These are phyloP conservation scores for Saksenaea vasiformis DNA, from an alignment of 371 early-diverging fungal genomes.

Conservation along the genomic window DNA sequence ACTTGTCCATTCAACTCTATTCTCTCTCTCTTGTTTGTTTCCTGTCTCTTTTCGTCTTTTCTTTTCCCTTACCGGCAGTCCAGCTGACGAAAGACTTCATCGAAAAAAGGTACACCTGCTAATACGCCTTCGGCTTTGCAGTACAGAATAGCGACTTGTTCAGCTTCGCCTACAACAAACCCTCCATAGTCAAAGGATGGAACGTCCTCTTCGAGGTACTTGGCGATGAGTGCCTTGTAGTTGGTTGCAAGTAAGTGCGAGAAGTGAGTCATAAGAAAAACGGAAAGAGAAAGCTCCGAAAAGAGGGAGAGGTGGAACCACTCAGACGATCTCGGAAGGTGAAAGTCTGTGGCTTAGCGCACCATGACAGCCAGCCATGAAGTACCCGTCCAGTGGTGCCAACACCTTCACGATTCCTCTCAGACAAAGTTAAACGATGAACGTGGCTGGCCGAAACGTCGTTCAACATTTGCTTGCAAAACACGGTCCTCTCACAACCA, in stretches of 20 bases:
- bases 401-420: too few relatives aligned
- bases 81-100: constrained; percentile 90
- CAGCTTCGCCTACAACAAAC: constrained; percentile 90
- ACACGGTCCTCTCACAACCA: constrained; percentile 44
- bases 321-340: neutral
- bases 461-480: constrained; percentile 39
- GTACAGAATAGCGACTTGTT: constrained; percentile 82
- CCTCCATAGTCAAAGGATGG: constrained; percentile 98
- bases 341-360: neutral
- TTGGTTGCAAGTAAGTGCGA: constrained; percentile 75
- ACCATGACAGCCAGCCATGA: too few relatives aligned
- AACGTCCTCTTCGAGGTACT: constrained; percentile 92
- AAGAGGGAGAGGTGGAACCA: neutral
- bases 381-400: too few relatives aligned
- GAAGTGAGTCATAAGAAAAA: constrained; percentile 32
- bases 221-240: constrained; percentile 67
- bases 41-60: neutral
- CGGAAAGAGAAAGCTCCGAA: constrained; percentile 7
- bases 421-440: neutral
- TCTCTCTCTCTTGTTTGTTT: neutral
- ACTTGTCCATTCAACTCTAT: constrained; percentile 82
- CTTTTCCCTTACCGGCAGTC: constrained; percentile 72
- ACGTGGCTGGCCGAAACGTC: constrained; percentile 32
- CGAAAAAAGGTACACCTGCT: constrained; percentile 94
- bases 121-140: constrained; percentile 92